Conservation (phyloP, 2,329 filamentous ascomycete genomes). For the Ophiobolus disseminans region DNA sequence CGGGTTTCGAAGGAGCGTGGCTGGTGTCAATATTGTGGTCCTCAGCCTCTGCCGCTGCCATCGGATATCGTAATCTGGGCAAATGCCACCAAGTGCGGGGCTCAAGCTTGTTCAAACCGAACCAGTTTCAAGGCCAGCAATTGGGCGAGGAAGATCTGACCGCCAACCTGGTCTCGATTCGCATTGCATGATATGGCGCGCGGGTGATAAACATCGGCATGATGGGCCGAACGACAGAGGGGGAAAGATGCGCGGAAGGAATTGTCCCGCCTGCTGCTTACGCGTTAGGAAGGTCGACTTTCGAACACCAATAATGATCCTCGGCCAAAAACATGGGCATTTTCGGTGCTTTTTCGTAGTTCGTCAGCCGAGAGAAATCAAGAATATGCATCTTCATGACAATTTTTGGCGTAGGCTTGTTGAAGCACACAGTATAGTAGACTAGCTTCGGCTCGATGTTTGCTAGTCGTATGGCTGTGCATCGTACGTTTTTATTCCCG, state of each 20-base stretch:
- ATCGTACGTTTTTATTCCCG: background rate
- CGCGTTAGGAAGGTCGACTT: background rate
- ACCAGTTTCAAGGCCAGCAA: slow-evolving; percentile 13
- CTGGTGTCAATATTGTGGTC: too few species aligned
- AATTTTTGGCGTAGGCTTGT: background rate
- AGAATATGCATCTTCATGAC: background rate
- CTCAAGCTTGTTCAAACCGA: slow-evolving; percentile 13
- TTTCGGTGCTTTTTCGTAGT: background rate
- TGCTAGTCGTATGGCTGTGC: slow-evolving; percentile 4
- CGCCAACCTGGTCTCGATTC: slow-evolving; percentile 2
- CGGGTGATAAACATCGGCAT: background rate
- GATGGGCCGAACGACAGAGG: background rate
- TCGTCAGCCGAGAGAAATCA: background rate
- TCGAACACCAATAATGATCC: background rate
- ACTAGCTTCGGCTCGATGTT: slow-evolving; percentile 12
- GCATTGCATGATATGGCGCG: slow-evolving; percentile 10
- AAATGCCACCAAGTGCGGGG: slow-evolving; percentile 8
- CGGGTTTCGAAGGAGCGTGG: too few species aligned
- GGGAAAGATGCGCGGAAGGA: too few species aligned
- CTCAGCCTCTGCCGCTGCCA: too few species aligned
- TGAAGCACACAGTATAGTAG: background rate
- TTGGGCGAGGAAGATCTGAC: slow-evolving; percentile 10
- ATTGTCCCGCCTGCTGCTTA: background rate
- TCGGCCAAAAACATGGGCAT: background rate
- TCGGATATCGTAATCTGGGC: too few species aligned